These are phyloP conservation scores for Pichia sp. DNA, from an alignment of 1,139 yeast species.

Conservation along the genomic window DNA sequence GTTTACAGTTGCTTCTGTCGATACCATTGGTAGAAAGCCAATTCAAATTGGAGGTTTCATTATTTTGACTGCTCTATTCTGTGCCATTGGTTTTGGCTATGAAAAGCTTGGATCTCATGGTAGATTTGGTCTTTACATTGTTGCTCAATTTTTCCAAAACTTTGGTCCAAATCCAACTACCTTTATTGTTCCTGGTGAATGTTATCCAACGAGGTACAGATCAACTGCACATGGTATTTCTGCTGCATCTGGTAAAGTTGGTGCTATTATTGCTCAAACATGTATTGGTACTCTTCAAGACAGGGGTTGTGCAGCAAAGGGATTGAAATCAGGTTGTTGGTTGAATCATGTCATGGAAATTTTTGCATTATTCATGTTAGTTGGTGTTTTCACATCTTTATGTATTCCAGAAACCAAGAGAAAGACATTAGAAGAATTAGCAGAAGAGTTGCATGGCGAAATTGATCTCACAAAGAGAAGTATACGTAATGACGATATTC, in stretches of 20 bases:
- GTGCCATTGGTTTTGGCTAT: constrained; percentile 73
- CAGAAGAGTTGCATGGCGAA: constrained; percentile 76
- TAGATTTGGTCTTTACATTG: constrained; percentile 62
- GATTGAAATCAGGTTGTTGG: constrained; percentile 53
- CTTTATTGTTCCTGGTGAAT: constrained; percentile 92
- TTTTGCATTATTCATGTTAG: constrained; percentile 82
- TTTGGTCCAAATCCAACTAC: constrained; percentile 97
- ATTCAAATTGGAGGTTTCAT: constrained; percentile 69
- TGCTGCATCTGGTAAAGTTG: constrained; percentile 93
- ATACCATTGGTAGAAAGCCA: constrained; percentile 74
- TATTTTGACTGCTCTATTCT: constrained; percentile 58
- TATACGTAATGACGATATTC: neutral
- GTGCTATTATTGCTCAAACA: constrained; percentile 95
- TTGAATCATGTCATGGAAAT: constrained; percentile 90
- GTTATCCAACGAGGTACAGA: constrained; percentile 95
- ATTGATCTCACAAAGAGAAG: constrained; percentile 31
- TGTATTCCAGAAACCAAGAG: constrained; percentile 87
- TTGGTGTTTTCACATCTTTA: constrained; percentile 57
- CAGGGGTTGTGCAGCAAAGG: constrained; percentile 60
- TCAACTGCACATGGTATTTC: constrained; percentile 97
- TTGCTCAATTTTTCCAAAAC: constrained; percentile 80
- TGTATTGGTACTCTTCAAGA: constrained; percentile 78
- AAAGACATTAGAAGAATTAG: constrained; percentile 74
- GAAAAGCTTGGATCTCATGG: constrained; percentile 57
- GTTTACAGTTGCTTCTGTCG: constrained; percentile 71